Conservation (phyloP, 2,329 filamentous ascomycete species). For the Fusarium goolgardi region DNA sequence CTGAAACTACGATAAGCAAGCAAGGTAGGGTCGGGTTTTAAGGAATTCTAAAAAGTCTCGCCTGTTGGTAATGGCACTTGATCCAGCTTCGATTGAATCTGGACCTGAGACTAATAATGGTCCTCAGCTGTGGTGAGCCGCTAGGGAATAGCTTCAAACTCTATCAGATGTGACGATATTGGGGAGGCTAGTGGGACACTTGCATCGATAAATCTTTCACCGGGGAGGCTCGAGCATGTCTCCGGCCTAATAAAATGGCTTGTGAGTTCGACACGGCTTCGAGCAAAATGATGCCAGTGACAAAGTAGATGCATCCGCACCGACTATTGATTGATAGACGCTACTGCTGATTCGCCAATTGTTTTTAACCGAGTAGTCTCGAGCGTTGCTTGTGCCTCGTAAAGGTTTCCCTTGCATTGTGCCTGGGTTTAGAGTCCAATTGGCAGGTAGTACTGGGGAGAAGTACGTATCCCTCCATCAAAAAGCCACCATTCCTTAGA, state of each 20-base stretch:
- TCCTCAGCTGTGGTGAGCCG: not conserved
- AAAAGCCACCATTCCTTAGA: conserved; percentile 28
- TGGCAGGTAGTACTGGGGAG: not conserved
- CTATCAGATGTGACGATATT: not conserved
- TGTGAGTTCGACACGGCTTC: not conserved
- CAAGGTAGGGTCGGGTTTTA: conserved; percentile 6
- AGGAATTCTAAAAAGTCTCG: conserved; percentile 3
- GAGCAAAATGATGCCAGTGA: not conserved
- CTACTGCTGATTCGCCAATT: not conserved
- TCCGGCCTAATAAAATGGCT: not conserved
- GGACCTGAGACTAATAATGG: conserved; percentile 7
- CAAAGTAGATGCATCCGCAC: not conserved
- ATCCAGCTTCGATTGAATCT: conserved; percentile 9
- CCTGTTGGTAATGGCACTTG: not conserved
- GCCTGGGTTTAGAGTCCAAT: not conserved
- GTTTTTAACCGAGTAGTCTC: not conserved
- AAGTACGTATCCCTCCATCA: not conserved
- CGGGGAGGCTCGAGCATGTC: not conserved
- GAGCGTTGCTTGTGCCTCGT: conserved; percentile 6
- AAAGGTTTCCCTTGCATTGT: conserved; percentile 1
- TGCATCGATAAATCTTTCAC: conserved; percentile 1
- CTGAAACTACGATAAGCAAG: not conserved
- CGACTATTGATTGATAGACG: not conserved
- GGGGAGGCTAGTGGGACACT: not conserved
- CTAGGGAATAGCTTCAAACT: conserved; percentile 23